Evolutionary conservation across 768 basidiomycete species (phyloP).

Genomic region (Pisolithus tinctorius): DNA sequence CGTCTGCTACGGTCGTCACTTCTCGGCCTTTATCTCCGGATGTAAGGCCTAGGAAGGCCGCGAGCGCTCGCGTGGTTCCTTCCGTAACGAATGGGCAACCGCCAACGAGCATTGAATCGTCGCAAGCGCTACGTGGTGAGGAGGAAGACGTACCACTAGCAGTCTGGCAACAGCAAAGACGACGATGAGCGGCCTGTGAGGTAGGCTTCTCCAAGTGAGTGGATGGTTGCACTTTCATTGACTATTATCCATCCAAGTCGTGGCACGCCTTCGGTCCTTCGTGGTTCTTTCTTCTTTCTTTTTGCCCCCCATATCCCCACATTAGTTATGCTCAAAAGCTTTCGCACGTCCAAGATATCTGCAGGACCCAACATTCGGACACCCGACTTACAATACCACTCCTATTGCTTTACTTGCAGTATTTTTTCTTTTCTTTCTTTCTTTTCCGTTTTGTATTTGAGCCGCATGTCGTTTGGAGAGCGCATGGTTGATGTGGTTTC

Average conservation of each 20-base stretch:
- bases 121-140: slow-evolving; percentile 34
- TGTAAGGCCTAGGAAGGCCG: slow-evolving; percentile 56
- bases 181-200: slow-evolving; percentile 30
- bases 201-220: slow-evolving; percentile 7
- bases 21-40: slow-evolving; percentile 30
- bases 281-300: background rate
- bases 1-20: slow-evolving; percentile 57
- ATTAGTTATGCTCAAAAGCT: background rate
- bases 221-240: background rate
- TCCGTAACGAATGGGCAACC: slow-evolving; percentile 31
- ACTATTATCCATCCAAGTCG: background rate
- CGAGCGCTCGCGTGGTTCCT: slow-evolving; percentile 56
- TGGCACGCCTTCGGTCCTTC: background rate
- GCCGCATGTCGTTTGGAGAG: background rate
- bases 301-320: background rate
- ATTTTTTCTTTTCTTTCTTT: background rate
- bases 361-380: background rate
- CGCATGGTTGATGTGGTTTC: background rate
- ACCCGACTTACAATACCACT: slow-evolving; percentile 4
- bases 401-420: slow-evolving; percentile 3
- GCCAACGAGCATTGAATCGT: slow-evolving; percentile 33
- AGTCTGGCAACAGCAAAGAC: slow-evolving; percentile 70
- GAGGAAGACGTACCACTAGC: slow-evolving; percentile 81
- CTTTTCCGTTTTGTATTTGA: background rate
- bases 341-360: slow-evolving; percentile 1